phyloP scores from a whole-genome alignment of 2,329 filamentous ascomycete genomes.

The Exserohilum turcica region DNA sequence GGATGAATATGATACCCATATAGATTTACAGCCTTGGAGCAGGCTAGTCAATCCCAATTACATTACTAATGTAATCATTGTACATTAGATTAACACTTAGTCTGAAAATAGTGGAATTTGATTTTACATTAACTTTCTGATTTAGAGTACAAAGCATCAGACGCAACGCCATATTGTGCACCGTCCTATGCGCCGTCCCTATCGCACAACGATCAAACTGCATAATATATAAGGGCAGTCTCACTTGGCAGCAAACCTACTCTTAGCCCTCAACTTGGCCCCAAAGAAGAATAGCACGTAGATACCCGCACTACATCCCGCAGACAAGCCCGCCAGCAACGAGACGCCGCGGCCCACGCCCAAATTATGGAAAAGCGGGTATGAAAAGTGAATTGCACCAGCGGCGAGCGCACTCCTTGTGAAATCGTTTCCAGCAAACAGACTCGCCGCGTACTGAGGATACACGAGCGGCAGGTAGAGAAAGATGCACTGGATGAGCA shows the following conservation, averaged over 20 bases:
- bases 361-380: constrained; percentile 64
- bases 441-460: constrained; percentile 54
- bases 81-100: no score
- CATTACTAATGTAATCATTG: no score
- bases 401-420: constrained; percentile 62
- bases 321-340: constrained; percentile 49
- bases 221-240: no score
- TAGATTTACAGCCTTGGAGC: not conserved
- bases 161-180: not conserved
- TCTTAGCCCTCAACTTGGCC: constrained; percentile 36
- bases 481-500: constrained; percentile 57
- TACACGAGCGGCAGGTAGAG: constrained; percentile 70
- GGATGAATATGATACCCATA: constrained; percentile 4
- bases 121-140: not conserved
- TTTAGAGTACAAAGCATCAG: not conserved
- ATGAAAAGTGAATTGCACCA: constrained; percentile 64
- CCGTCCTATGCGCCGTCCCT: not conserved
- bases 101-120: no score
- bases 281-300: constrained; percentile 61
- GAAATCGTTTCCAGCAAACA: constrained; percentile 69
- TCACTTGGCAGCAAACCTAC: constrained; percentile 41
- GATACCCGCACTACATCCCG: constrained; percentile 59
- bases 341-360: constrained; percentile 64
- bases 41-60: not conserved
- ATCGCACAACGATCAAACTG: no score